Evolutionary conservation across 208 protist genomes (phyloP).

Genomic region (Angomonas ambiguus): DNA sequence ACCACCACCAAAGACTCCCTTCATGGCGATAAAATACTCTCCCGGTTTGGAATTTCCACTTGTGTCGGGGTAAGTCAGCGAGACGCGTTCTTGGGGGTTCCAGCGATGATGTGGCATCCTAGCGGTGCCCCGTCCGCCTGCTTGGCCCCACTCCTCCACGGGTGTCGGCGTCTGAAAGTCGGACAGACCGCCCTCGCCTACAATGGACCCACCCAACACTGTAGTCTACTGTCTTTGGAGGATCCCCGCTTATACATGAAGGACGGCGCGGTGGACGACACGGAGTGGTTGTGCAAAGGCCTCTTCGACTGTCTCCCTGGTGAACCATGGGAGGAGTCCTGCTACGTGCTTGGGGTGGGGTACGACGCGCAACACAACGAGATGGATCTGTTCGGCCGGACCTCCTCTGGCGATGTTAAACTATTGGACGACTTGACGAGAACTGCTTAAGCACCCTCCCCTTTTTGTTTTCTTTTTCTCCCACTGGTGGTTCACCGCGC

Average conservation of each 20-base stretch:
- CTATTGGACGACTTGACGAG: conserved; percentile 26
- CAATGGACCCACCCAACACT: conserved; percentile 57
- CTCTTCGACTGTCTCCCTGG: conserved; percentile 66
- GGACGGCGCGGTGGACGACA: conserved; percentile 25
- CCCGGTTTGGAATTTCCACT: conserved; percentile 70
- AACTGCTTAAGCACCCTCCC: not conserved
- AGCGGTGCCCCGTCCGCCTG: conserved; percentile 65
- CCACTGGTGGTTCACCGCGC: not conserved
- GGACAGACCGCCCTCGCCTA: conserved; percentile 58
- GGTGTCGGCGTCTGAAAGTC: conserved; percentile 38
- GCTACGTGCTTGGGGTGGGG: conserved; percentile 48
- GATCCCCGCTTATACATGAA: conserved; percentile 69
- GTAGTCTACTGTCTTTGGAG: conserved; percentile 37
- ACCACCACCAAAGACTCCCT: conserved; percentile 25
- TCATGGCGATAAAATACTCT: conserved; percentile 73
- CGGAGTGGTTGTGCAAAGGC: conserved; percentile 65
- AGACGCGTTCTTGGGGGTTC: conserved; percentile 18
- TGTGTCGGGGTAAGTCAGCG: conserved; percentile 48
- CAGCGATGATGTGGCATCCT: conserved; percentile 68
- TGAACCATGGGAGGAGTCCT: conserved; percentile 15
- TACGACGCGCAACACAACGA: conserved; percentile 41
- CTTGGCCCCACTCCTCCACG: conserved; percentile 59
- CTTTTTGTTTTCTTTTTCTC: not conserved
- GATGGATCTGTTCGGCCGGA: conserved; percentile 63
- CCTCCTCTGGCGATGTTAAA: conserved; percentile 17